Conservation (phyloP, 2,329 filamentous ascomycete genomes). For the Balansia obtecta region DNA sequence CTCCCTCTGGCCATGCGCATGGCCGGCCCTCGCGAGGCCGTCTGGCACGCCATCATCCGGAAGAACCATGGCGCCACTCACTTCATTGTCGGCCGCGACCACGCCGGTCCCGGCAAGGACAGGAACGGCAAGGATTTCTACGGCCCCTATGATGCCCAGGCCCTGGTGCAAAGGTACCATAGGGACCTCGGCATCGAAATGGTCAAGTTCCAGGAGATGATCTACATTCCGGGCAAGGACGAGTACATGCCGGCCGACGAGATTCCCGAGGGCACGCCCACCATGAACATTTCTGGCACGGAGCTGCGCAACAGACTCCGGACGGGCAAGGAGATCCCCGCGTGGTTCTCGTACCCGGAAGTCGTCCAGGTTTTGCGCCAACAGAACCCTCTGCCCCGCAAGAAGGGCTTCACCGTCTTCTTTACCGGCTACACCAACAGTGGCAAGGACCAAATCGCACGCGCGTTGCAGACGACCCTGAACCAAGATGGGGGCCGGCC, state of each 20-base stretch:
- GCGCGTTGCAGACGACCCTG: slow-evolving; percentile 88
- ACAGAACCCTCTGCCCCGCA: slow-evolving; percentile 81
- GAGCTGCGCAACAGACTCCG: slow-evolving; percentile 87
- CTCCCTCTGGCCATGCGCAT: slow-evolving; percentile 97
- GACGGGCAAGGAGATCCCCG: slow-evolving; percentile 87
- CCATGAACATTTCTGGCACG: slow-evolving; percentile 74
- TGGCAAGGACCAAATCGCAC: slow-evolving; percentile 92
- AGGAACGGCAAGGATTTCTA: slow-evolving; percentile 95
- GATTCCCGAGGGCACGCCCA: slow-evolving; percentile 72
- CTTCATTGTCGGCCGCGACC: slow-evolving; percentile 98
- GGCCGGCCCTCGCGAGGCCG: slow-evolving; percentile 94
- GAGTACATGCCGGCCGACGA: slow-evolving; percentile 93
- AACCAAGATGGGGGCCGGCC: slow-evolving; percentile 96
- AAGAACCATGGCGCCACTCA: slow-evolving; percentile 99
- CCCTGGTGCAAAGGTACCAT: slow-evolving; percentile 91
- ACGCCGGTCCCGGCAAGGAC: slow-evolving; percentile 97
- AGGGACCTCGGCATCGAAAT: slow-evolving; percentile 97
- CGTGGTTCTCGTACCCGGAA: slow-evolving; percentile 99
- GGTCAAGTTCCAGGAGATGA: slow-evolving; percentile 99
- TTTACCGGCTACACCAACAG: slow-evolving; percentile 93
- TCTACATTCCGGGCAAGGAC: slow-evolving; percentile 92
- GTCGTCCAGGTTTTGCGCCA: slow-evolving; percentile 93
- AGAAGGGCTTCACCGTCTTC: slow-evolving; percentile 97
- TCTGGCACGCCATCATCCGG: slow-evolving; percentile 99
- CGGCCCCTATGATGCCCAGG: slow-evolving; percentile 93